A percentile compares a stretch with the other conserved stretches of the same genome.
These are phyloP conservation scores for Colletotrichum sojae DNA, from an alignment of 2,329 filamentous ascomycete species.

Conservation along the genomic window DNA sequence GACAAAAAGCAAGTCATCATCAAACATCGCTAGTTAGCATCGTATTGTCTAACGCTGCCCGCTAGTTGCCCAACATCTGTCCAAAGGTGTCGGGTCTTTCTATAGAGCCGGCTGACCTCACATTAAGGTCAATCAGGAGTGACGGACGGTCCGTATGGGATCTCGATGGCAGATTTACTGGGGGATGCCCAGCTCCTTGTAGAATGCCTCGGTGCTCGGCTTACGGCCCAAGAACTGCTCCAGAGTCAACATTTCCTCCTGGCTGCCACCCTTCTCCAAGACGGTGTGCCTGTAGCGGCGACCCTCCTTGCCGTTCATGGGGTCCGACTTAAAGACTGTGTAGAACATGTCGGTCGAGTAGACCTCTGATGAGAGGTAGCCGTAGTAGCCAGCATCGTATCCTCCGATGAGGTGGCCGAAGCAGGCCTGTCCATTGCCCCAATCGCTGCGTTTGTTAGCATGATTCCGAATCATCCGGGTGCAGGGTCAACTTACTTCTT, in stretches of 20 bases:
- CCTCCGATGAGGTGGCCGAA: conserved; percentile 88
- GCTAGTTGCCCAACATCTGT: too few species aligned
- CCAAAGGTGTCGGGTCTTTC: too few species aligned
- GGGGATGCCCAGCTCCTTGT: conserved; percentile 76
- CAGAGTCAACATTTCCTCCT: conserved; percentile 85
- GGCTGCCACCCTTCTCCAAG: conserved; percentile 81
- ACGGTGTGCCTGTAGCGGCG: conserved; percentile 84
- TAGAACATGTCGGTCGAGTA: conserved; percentile 92
- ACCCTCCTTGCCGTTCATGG: conserved; percentile 82
- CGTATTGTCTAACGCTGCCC: too few species aligned
- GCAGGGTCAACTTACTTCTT: conserved; percentile 59
- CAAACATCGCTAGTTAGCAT: too few species aligned
- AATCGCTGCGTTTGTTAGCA: conserved; percentile 63
- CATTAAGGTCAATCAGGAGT: too few species aligned
- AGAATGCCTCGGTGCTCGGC: conserved; percentile 85
- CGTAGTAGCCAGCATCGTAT: conserved; percentile 89
- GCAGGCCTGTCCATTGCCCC: conserved; percentile 84
- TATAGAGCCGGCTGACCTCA: too few species aligned
- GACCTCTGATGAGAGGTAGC: conserved; percentile 81
- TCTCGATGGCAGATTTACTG: conserved; percentile 20
- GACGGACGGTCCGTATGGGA: too few species aligned
- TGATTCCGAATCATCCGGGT: background rate
- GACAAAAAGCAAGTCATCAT: too few species aligned
- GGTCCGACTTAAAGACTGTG: conserved; percentile 81
- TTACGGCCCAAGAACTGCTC: conserved; percentile 84